Base-by-base conservation (phyloP, 768 basidiomycete species). In the Exidia glandulosa region DNA sequence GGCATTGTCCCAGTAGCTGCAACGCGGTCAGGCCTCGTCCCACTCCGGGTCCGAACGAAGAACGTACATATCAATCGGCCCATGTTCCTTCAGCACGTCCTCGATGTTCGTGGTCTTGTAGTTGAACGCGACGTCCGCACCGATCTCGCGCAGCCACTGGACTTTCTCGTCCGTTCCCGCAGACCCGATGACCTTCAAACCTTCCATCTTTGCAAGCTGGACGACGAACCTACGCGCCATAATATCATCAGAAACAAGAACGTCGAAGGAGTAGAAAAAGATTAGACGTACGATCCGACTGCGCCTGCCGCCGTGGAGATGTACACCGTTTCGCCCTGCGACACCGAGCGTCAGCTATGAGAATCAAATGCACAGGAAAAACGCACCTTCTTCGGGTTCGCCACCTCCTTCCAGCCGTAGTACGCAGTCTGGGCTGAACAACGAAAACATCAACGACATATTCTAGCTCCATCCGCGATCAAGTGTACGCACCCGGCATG, bases 161-260 rank as follows among this genome's bases (percentile, higher is more conserved):
- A 89, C 84, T 69, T 90, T 89, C 57, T 86, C 83, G n/a, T 88
- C 85, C 0, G 81, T 80, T 1, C 88, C 86, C 0, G 85, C 83
- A 0, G 83, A 86, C 0, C 80, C 84, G 56, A 90, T 85, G 37
- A 89, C 87, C 64, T 83, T 85, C 36, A 76, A 62, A 0, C 79
- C 79, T 0, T 71, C 68, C 1, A 63, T 63, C 62, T 78, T 77
- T 29, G 78, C 76, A n/a, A 79, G 63, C 66, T 79, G 76, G 32
- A 74, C 68, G 54, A 77, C 75, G 19, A 75, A 32, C 3, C 58
- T 65, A n/a, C n/a, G n/a, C n/a, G 33, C 54, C 31, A 29, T 47
- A 29, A 10, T 25, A 30, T 31, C 7, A 58, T 12, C 3, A 10
- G 10, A 6, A 5, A 13, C 25, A 7, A 16, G 23, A 25, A 27